A percentile compares a stretch with the other conserved stretches of the same genome.
These are phyloP conservation scores for Tubosaeta brunneosetosa DNA, from an alignment of 768 basidiomycete genomes.

Conservation along the genomic window DNA sequence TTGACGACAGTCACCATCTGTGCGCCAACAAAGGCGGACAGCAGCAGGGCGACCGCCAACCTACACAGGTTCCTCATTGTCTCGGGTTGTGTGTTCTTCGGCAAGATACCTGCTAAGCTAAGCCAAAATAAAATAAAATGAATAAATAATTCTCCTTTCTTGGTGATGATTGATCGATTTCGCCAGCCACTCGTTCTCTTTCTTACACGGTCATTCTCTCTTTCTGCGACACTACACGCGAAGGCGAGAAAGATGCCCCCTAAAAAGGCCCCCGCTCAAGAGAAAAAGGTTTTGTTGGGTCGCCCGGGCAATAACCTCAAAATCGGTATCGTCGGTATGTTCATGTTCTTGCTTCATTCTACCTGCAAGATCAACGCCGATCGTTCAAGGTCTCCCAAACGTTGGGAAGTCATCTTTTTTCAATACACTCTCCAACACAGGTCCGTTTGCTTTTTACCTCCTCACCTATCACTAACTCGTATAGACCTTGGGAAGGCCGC, in stretches of 20 bases:
- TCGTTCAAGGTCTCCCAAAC: constrained; percentile 73
- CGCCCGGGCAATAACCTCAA: constrained; percentile 95
- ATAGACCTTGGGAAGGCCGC: constrained; percentile 88
- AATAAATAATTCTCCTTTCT: neutral
- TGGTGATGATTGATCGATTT: constrained; percentile 32
- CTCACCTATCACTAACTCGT: constrained; percentile 4
- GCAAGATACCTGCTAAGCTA: constrained; percentile 13
- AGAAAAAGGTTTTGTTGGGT: constrained; percentile 87
- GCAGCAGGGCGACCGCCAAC: constrained; percentile 16
- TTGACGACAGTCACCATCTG: constrained; percentile 49
- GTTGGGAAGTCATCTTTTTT: constrained; percentile 99
- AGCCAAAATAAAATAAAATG: constrained; percentile 1
- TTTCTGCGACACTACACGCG: constrained; percentile 33
- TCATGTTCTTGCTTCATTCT: neutral
- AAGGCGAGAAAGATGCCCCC: constrained; percentile 80
- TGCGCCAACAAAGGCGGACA: constrained; percentile 26
- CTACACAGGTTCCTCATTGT: constrained; percentile 16
- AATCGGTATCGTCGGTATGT: constrained; percentile 96
- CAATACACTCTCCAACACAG: constrained; percentile 90
- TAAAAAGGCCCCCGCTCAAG: constrained; percentile 70
- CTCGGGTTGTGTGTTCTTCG: neutral
- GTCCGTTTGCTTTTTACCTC: constrained; percentile 37
- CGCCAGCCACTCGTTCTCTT: constrained; percentile 13
- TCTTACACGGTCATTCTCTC: constrained; percentile 31
- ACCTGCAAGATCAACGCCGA: constrained; percentile 1